Conservation (phyloP, 768 basidiomycete genomes). For the Podaxis rugospora region DNA sequence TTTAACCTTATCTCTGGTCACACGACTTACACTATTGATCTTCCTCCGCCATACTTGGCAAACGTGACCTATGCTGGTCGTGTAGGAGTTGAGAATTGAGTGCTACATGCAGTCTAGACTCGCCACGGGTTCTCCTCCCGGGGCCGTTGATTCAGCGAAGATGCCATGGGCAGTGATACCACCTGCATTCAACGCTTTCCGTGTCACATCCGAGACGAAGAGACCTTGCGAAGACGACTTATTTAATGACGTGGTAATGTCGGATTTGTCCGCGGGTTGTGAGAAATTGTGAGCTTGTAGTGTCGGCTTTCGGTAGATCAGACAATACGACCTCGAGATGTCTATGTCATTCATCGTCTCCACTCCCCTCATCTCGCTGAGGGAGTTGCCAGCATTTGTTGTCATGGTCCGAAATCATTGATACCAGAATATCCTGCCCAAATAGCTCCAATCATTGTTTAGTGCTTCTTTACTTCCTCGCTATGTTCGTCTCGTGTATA, state of each 20-base stretch:
- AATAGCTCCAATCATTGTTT: not conserved
- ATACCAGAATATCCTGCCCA: not conserved
- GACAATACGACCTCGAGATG: not conserved
- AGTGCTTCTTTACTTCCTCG: not conserved
- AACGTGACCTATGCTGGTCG: not conserved
- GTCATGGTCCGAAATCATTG: not conserved
- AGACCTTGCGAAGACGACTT: not conserved
- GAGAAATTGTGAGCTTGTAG: not conserved
- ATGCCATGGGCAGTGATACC: constrained; percentile 23
- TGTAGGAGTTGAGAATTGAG: constrained; percentile 26
- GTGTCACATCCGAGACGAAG: not conserved
- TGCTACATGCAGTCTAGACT: constrained; percentile 24
- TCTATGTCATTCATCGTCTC: not conserved
- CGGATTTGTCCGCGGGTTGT: not conserved
- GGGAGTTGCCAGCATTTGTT: not conserved
- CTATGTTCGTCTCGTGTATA: not conserved
- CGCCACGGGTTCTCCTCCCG: constrained; percentile 20
- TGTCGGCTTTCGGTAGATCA: not conserved
- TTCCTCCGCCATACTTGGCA: not conserved
- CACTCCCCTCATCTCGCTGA: not conserved
- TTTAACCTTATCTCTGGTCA: not conserved
- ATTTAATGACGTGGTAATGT: not conserved
- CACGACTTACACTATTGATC: not conserved
- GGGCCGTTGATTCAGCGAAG: constrained; percentile 17
- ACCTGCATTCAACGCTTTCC: constrained; percentile 21